A percentile compares a stretch with the other conserved stretches of the same genome.
Evolutionary conservation across 1,284 basidiomycete genomes (phyloP).

Genomic region (Ustilago curta): DNA sequence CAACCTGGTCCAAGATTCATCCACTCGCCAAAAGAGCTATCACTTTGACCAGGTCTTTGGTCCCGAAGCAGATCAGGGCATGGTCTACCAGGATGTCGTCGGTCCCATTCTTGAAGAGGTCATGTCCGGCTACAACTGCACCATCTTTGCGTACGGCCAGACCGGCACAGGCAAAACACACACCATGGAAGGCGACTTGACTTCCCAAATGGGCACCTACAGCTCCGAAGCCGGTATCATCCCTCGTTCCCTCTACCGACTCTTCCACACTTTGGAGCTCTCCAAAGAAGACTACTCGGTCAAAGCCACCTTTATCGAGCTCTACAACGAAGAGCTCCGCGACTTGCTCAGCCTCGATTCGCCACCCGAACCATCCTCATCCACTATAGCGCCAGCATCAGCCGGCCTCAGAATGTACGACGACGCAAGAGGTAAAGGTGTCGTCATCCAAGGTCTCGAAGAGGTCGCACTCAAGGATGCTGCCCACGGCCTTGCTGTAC

Average conservation of each 20-base stretch:
- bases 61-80: conserved; percentile 93
- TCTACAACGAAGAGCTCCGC: conserved; percentile 98
- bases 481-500: conserved; percentile 83
- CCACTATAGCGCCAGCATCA: conserved; percentile 3
- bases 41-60: conserved; percentile 78
- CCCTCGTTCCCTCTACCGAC: conserved; percentile 90
- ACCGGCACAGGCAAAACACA: conserved; percentile 99
- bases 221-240: conserved; percentile 94
- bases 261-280: conserved; percentile 88
- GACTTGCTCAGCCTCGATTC: conserved; percentile 73
- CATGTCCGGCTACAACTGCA: conserved; percentile 95
- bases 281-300: conserved; percentile 83
- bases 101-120: conserved; percentile 93
- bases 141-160: conserved; percentile 97
- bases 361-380: conserved; percentile 12
- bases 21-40: conserved; percentile 62
- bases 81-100: conserved; percentile 94
- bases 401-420: conserved; percentile 79
- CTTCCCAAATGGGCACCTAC: conserved; percentile 79
- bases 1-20: conserved; percentile 41
- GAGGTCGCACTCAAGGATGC: conserved; percentile 87
- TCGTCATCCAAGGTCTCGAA: conserved; percentile 93
- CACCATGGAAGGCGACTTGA: conserved; percentile 69
- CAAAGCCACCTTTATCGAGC: conserved; percentile 91
- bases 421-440: conserved; percentile 79